phyloP scores from a whole-genome alignment of 169 alveolate genomes.

The Neospora caninum region DNA sequence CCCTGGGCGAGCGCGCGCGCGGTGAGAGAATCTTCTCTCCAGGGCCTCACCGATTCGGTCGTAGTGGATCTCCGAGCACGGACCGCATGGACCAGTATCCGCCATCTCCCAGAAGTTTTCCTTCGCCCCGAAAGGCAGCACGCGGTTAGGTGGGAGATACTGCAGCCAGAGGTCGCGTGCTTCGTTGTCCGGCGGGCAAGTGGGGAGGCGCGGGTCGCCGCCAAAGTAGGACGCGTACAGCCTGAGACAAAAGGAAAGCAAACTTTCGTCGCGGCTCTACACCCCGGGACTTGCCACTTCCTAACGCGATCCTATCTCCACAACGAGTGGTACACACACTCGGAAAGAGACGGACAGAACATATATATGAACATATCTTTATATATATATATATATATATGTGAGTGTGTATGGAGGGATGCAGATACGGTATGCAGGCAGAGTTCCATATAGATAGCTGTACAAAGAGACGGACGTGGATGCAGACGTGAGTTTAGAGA shows the following conservation, averaged over 20 bases:
- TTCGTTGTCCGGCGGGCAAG: constrained; percentile 88
- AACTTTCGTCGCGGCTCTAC: background rate
- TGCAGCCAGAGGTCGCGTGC: constrained; percentile 89
- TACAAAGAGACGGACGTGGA: too few relatives aligned
- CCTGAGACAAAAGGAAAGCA: constrained; percentile 49
- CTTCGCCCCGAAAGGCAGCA: constrained; percentile 83
- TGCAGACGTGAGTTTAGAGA: too few relatives aligned
- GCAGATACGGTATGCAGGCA: too few relatives aligned
- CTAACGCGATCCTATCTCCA: too few relatives aligned
- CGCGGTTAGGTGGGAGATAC: constrained; percentile 83
- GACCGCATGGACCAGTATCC: constrained; percentile 97
- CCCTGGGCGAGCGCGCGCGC: too few relatives aligned
- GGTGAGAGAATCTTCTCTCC: too few relatives aligned
- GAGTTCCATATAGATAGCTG: too few relatives aligned
- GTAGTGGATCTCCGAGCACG: constrained; percentile 95
- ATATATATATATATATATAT: background rate
- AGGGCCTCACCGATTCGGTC: constrained; percentile 83
- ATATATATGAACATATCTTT: too few relatives aligned
- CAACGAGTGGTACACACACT: too few relatives aligned
- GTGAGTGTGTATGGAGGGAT: background rate
- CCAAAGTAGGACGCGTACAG: constrained; percentile 94
- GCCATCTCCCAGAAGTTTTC: constrained; percentile 98
- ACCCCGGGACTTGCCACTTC: background rate
- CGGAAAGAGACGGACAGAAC: too few relatives aligned
- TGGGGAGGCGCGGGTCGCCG: constrained; percentile 91